Evolutionary conservation across 768 basidiomycete genomes (phyloP).

Genomic region (Sarcomyxa edulis): DNA sequence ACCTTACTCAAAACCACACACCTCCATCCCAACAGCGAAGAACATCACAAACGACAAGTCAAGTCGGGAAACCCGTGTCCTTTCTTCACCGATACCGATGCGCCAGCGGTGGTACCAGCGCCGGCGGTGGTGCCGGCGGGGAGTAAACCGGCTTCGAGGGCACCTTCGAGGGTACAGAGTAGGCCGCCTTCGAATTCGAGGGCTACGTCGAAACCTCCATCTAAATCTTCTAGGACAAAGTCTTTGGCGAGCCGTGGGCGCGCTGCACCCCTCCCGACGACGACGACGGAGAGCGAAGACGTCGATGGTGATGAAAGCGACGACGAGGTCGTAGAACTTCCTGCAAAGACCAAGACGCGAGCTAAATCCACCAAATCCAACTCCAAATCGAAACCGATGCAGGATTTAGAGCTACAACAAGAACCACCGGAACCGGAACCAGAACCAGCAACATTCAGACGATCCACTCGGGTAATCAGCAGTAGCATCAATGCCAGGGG

Average conservation of each 20-base stretch:
- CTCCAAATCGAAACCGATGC: slow-evolving; percentile 18
- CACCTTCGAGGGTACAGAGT: no score
- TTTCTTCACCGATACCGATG: slow-evolving; percentile 27
- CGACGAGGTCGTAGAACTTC: no score
- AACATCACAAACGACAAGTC: slow-evolving; percentile 64
- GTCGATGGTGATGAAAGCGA: no score
- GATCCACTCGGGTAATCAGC: no score
- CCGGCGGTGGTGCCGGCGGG: slow-evolving; percentile 7
- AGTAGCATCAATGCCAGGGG: no score
- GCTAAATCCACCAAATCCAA: slow-evolving; percentile 21
- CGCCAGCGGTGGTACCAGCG: slow-evolving; percentile 9
- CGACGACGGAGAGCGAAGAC: no score
- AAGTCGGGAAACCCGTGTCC: slow-evolving; percentile 39
- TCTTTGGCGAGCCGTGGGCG: no score
- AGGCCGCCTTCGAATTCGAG: no score
- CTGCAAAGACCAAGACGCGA: no score
- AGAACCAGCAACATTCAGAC: slow-evolving; percentile 3
- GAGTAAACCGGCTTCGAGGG: slow-evolving; percentile 19
- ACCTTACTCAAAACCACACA: slow-evolving; percentile 2
- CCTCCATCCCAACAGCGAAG: slow-evolving; percentile 42
- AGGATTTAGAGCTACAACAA: slow-evolving; percentile 13
- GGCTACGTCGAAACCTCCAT: slow-evolving; percentile 1
- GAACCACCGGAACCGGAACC: slow-evolving; percentile 10
- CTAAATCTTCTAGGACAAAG: slow-evolving; percentile 1
- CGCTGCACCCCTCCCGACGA: no score